Conservation (phyloP, 768 basidiomycete genomes). For the Lentinula guzmanii region DNA sequence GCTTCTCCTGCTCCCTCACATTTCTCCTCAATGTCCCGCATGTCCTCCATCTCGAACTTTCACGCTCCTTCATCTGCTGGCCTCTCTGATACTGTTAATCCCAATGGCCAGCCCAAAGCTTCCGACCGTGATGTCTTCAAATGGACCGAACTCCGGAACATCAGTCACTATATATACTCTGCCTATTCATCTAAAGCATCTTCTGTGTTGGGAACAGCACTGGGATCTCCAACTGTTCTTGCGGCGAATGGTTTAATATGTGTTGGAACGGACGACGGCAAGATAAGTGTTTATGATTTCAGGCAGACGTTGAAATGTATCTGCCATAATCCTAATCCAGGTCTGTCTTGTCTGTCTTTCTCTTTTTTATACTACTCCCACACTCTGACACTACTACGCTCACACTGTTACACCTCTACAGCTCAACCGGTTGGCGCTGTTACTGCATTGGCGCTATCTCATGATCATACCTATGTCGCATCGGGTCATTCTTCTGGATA, state of each 20-base stretch:
- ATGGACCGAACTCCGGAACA: slow-evolving; percentile 64
- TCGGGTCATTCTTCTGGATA: slow-evolving; percentile 83
- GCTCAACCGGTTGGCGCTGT: slow-evolving; percentile 65
- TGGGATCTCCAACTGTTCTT: slow-evolving; percentile 73
- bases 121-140: slow-evolving; percentile 57
- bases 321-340: slow-evolving; percentile 63
- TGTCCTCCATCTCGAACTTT: slow-evolving; percentile 55
- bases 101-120: slow-evolving; percentile 11
- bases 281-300: slow-evolving; percentile 82
- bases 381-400: background rate
- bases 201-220: slow-evolving; percentile 49
- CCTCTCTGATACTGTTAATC: slow-evolving; percentile 12
- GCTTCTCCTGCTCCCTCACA: slow-evolving; percentile 56
- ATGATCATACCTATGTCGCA: slow-evolving; percentile 90
- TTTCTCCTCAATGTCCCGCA: slow-evolving; percentile 65
- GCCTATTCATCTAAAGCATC: slow-evolving; percentile 53
- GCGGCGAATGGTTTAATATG: slow-evolving; percentile 86
- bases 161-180: slow-evolving; percentile 52
- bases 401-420: slow-evolving; percentile 21
- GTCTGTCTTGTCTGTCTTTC: slow-evolving; percentile 45
- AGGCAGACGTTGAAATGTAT: slow-evolving; percentile 77
- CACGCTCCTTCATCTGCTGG: slow-evolving; percentile 22
- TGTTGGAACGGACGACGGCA: slow-evolving; percentile 78
- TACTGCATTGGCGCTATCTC: slow-evolving; percentile 85
- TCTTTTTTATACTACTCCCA: background rate